These are phyloP conservation scores for Elsinoe fawcettii DNA, from an alignment of 2,329 filamentous ascomycete species.

Conservation along the genomic window DNA sequence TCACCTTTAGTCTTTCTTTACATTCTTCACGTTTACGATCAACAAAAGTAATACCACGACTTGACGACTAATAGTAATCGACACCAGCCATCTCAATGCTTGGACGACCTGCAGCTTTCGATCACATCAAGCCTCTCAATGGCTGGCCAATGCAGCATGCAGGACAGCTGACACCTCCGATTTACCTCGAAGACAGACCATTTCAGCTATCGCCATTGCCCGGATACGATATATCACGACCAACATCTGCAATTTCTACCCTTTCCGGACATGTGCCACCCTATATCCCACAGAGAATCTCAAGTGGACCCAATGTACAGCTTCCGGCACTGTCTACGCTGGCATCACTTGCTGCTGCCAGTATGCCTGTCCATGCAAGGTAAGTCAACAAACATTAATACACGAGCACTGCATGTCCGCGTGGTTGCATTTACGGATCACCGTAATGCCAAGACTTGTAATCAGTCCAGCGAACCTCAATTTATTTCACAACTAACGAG, in stretches of 20 bases:
- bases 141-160: conserved; percentile 42
- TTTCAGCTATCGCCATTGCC: conserved; percentile 42
- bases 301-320: conserved; percentile 34
- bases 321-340: conserved; percentile 53
- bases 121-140: conserved; percentile 41
- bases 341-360: conserved; percentile 36
- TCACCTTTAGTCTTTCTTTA: conserved; percentile 16
- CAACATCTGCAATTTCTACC: conserved; percentile 45
- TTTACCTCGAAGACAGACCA: conserved; percentile 40
- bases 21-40: conserved; percentile 2
- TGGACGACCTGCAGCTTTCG: conserved; percentile 46
- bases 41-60: conserved; percentile 9
- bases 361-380: conserved; percentile 9
- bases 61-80: conserved; percentile 15
- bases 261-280: conserved; percentile 32
- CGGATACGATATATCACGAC: conserved; percentile 45
- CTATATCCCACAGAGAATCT: conserved; percentile 32
- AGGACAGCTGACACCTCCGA: conserved; percentile 39
- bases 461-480: conserved; percentile 3
- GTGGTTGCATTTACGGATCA: background rate
- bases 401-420: background rate
- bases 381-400: conserved; percentile 5
- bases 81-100: conserved; percentile 17
- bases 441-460: conserved; percentile 17
- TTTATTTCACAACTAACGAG: conserved; percentile 1